phyloP scores from a whole-genome alignment of 2,329 filamentous ascomycete genomes.

The Aspergillus tubingensis region DNA sequence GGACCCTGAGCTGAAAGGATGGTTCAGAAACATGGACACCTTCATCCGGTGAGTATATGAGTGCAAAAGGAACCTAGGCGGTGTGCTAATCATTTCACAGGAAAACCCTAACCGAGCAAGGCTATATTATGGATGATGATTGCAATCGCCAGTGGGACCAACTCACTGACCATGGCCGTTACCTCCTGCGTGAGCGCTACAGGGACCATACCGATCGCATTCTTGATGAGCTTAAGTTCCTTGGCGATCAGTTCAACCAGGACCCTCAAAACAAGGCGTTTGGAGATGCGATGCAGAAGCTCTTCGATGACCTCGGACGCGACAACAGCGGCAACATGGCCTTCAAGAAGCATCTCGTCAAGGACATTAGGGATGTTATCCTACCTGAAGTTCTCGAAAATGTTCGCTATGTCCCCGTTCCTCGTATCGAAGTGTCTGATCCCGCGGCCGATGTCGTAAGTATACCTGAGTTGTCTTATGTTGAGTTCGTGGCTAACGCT shows the following conservation, averaged over 20 bases:
- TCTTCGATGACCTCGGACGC: constrained; percentile 88
- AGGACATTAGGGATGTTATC: constrained; percentile 85
- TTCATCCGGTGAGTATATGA: constrained; percentile 62
- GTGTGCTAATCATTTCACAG: constrained; percentile 38
- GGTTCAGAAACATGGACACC: constrained; percentile 77
- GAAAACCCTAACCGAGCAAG: constrained; percentile 81
- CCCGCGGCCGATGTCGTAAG: constrained; percentile 71
- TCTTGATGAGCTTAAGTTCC: constrained; percentile 85
- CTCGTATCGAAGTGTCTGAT: constrained; percentile 90
- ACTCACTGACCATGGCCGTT: constrained; percentile 82
- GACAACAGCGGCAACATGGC: constrained; percentile 78
- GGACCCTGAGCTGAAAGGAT: constrained; percentile 81
- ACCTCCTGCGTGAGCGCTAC: constrained; percentile 86
- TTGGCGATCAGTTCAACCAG: constrained; percentile 84
- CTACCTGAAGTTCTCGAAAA: constrained; percentile 80
- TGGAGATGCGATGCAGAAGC: constrained; percentile 70
- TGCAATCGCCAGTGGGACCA: constrained; percentile 80
- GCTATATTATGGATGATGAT: constrained; percentile 81
- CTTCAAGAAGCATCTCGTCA: constrained; percentile 92
- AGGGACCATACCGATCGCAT: constrained; percentile 81
- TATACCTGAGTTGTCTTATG: neutral
- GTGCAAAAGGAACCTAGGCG: neutral
- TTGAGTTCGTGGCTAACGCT: neutral
- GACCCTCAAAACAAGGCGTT: constrained; percentile 87
- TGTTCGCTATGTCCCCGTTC: constrained; percentile 85